A percentile compares a stretch with the other conserved stretches of the same genome.
These are phyloP conservation scores for Pyricularia grisea DNA, from an alignment of 2,329 filamentous ascomycete genomes.

Conservation along the genomic window DNA sequence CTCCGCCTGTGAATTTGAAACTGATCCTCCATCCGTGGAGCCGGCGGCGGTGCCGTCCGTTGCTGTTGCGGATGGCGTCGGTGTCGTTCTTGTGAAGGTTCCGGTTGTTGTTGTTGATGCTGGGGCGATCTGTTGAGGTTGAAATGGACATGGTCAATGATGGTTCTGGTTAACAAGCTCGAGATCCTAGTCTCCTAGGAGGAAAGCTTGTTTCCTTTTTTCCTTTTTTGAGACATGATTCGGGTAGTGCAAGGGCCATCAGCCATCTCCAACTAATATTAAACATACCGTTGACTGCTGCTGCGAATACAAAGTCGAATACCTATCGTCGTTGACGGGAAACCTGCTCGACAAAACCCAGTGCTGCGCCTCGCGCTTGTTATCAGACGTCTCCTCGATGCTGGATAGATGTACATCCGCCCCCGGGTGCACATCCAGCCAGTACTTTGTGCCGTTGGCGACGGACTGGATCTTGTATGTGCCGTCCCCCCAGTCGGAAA, in stretches of 20 bases:
- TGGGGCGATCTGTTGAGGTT: background rate
- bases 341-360: constrained; percentile 4
- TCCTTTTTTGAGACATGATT: background rate
- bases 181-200: background rate
- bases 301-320: constrained; percentile 2
- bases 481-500: background rate
- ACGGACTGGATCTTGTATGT: constrained; percentile 5
- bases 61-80: background rate
- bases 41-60: background rate
- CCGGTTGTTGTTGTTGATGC: background rate
- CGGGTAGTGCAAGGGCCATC: background rate
- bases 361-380: constrained; percentile 1
- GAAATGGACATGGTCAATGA: background rate
- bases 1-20: background rate
- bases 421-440: constrained; percentile 3
- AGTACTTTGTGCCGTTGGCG: constrained; percentile 3
- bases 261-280: background rate
- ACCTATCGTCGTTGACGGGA: constrained; percentile 1
- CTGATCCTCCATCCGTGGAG: background rate
- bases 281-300: background rate
- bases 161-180: background rate
- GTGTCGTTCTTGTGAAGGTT: too few species aligned
- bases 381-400: background rate
- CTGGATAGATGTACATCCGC: background rate
- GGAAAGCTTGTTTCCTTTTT: background rate